phyloP scores from a whole-genome alignment of 371 early-diverging fungal species.

The Rhizopus sp. region DNA sequence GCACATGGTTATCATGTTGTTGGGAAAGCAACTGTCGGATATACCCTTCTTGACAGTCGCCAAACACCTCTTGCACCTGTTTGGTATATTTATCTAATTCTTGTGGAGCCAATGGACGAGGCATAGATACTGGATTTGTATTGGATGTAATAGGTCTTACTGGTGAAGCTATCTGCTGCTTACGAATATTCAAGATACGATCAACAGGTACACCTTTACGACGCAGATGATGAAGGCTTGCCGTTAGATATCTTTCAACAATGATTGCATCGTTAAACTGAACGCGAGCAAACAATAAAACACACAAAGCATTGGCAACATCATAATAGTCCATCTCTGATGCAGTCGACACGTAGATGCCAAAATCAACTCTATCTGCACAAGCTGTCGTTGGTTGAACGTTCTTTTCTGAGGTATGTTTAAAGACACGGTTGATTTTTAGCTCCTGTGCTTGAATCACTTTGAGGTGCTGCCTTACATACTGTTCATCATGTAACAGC shows the following conservation, averaged over 20 bases:
- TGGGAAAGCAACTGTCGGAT: conserved; percentile 56
- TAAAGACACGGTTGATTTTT: conserved; percentile 66
- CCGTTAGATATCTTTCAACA: conserved; percentile 64
- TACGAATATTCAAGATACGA: conserved; percentile 72
- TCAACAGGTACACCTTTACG: conserved; percentile 89
- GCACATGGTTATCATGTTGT: conserved; percentile 58
- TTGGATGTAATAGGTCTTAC: conserved; percentile 6
- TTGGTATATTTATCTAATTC: conserved; percentile 45
- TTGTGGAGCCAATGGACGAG: conserved; percentile 21
- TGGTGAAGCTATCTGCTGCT: conserved; percentile 22
- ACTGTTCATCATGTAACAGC: conserved; percentile 50
- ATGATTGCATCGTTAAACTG: conserved; percentile 71
- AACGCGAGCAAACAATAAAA: conserved; percentile 60
- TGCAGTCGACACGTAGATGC: conserved; percentile 61
- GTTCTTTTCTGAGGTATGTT: conserved; percentile 52
- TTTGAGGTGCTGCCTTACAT: conserved; percentile 55
- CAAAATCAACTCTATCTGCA: conserved; percentile 54
- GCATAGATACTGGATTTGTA: conserved; percentile 7
- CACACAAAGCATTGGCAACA: conserved; percentile 66
- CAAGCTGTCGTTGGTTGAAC: conserved; percentile 72
- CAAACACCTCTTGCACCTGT: conserved; percentile 64
- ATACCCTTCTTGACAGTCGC: conserved; percentile 68
- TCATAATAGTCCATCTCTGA: conserved; percentile 81
- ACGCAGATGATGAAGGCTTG: conserved; percentile 59
- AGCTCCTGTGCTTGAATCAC: conserved; percentile 59